These are phyloP conservation scores for Epithemia pelagica DNA, from an alignment of 108 stramenopile species.

Conservation along the genomic window DNA sequence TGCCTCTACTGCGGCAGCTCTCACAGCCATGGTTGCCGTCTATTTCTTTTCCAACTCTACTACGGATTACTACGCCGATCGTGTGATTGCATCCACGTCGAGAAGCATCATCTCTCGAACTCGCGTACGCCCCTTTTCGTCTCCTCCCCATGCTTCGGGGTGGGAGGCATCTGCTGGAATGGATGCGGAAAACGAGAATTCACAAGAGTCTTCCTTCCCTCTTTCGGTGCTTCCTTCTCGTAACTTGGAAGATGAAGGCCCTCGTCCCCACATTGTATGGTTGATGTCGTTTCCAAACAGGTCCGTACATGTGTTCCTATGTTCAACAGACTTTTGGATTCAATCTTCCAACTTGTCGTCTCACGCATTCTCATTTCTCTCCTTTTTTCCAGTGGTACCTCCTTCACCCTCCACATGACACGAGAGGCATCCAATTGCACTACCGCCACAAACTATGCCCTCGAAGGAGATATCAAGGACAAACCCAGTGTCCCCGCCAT, in stretches of 20 bases:
- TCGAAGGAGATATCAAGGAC: slow-evolving; percentile 42
- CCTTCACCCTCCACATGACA: slow-evolving; percentile 16
- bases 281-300: slow-evolving; percentile 17
- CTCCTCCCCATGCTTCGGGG: neutral
- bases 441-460: slow-evolving; percentile 55
- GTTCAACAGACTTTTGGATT: no score
- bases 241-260: slow-evolving; percentile 3
- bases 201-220: neutral
- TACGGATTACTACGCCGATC: neutral
- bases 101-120: neutral
- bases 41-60: neutral
- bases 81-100: neutral
- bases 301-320: neutral
- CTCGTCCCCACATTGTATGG: slow-evolving; percentile 12
- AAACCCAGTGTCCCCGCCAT: slow-evolving; percentile 30
- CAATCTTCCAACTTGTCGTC: no score
- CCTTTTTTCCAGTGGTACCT: slow-evolving; percentile 9
- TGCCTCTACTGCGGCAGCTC: slow-evolving; percentile 1
- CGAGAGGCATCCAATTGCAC: slow-evolving; percentile 41
- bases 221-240: neutral
- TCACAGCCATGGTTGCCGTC: neutral
- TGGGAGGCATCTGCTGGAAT: neutral
- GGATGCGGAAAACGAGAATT: neutral
- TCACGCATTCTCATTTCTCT: no score
- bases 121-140: neutral